These are phyloP conservation scores for Cetraspora pellucida DNA, from an alignment of 192 early-diverging fungal genomes.

Conservation along the genomic window DNA sequence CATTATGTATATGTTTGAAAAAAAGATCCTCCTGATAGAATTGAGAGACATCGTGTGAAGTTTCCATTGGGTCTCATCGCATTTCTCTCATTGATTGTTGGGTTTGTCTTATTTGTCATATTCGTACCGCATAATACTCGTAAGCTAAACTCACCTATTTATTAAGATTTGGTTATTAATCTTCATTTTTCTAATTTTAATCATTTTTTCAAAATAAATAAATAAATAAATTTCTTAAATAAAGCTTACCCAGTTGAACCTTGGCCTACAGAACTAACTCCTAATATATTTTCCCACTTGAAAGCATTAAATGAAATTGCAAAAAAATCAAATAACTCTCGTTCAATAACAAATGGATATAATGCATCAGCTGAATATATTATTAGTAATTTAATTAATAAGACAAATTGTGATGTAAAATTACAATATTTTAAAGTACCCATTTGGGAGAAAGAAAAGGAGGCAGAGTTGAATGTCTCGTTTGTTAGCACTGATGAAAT, in stretches of 20 bases:
- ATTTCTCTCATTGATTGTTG: not conserved
- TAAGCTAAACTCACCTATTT: not conserved
- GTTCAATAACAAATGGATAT: conserved; percentile 47
- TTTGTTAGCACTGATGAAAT: conserved; percentile 11
- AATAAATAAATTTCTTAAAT: too few relatives aligned
- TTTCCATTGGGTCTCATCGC: not conserved
- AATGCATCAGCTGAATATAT: conserved; percentile 64
- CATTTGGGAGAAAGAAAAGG: conserved; percentile 46
- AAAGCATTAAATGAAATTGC: conserved; percentile 23
- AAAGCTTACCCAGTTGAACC: not conserved
- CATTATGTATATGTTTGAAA: too few relatives aligned
- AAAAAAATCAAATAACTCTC: conserved; percentile 27
- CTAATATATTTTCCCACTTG: conserved; percentile 12
- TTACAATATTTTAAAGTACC: conserved; percentile 51
- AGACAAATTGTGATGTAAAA: conserved; percentile 51
- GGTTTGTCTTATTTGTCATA: not conserved
- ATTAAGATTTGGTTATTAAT: not conserved
- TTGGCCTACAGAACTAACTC: not conserved
- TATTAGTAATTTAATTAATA: conserved; percentile 51
- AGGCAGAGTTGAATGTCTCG: conserved; percentile 40
- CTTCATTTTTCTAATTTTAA: not conserved
- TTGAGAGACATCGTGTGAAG: too few relatives aligned
- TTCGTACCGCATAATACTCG: not conserved
- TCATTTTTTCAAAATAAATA: not conserved
- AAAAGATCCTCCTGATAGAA: too few relatives aligned